Conservation (phyloP, 345 rosid species). For the Rhodamnia argentea region DNA sequence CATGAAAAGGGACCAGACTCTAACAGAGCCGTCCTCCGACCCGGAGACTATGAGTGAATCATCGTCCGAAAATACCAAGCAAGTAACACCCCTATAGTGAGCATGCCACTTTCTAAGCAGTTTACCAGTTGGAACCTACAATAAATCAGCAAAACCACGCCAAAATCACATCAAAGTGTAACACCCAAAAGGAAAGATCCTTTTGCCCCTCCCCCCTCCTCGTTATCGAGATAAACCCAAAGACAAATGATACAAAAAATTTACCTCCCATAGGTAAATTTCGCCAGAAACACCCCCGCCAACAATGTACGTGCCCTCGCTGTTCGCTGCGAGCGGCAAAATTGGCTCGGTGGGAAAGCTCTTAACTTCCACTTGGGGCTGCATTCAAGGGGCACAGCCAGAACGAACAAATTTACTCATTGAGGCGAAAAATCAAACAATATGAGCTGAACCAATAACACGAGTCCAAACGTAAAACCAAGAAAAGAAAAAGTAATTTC, state of each 20-base stretch:
- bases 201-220: background rate
- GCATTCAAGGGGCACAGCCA: background rate
- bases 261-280: slow-evolving; percentile 80
- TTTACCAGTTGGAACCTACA: slow-evolving; percentile 66
- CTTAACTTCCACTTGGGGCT: slow-evolving; percentile 76
- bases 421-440: slow-evolving; percentile 5
- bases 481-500: background rate
- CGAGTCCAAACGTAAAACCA: background rate
- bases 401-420: background rate
- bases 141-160: background rate
- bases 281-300: slow-evolving; percentile 78
- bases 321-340: slow-evolving; percentile 50
- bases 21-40: slow-evolving; percentile 64
- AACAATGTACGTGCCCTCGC: slow-evolving; percentile 62
- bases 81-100: slow-evolving; percentile 62
- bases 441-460: background rate
- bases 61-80: slow-evolving; percentile 68
- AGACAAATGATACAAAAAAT: background rate
- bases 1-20: slow-evolving; percentile 81
- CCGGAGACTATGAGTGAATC: slow-evolving; percentile 73
- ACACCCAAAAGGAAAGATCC: background rate
- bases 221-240: background rate
- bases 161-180: background rate
- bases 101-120: slow-evolving; percentile 79
- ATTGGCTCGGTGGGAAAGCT: slow-evolving; percentile 78